phyloP scores from a whole-genome alignment of 1,284 basidiomycete species.

The Ustilago sp. region DNA sequence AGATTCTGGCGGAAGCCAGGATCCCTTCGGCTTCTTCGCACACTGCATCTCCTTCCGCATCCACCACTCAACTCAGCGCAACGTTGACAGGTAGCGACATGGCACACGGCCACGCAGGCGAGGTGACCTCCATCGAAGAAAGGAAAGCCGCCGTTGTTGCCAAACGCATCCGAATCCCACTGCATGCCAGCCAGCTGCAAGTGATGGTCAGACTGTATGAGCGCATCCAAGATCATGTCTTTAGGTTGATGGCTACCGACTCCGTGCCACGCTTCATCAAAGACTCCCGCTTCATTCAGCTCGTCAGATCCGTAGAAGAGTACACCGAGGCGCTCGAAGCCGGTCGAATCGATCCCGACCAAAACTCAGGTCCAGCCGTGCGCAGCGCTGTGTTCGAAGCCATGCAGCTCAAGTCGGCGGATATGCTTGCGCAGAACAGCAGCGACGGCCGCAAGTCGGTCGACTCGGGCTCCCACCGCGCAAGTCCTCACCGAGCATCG shows the following conservation, averaged over 20 bases:
- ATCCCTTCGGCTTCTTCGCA: slow-evolving; percentile 15
- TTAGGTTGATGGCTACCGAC: slow-evolving; percentile 96
- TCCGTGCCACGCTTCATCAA: slow-evolving; percentile 78
- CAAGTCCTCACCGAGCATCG: slow-evolving; percentile 12
- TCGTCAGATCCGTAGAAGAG: slow-evolving; percentile 64
- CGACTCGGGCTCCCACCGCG: slow-evolving; percentile 20
- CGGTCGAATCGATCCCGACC: slow-evolving; percentile 57
- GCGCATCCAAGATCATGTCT: slow-evolving; percentile 95
- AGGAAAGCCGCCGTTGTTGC: slow-evolving; percentile 70
- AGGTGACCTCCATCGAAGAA: slow-evolving; percentile 73
- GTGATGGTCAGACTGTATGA: slow-evolving; percentile 93
- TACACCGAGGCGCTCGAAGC: slow-evolving; percentile 65
- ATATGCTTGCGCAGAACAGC: slow-evolving; percentile 40
- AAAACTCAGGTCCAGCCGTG: slow-evolving; percentile 55
- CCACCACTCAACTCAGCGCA: slow-evolving; percentile 33
- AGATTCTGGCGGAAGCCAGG: slow-evolving; percentile 57
- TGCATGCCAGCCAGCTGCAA: slow-evolving; percentile 80
- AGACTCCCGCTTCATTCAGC: slow-evolving; percentile 58
- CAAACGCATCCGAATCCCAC: slow-evolving; percentile 49
- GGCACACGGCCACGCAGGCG: slow-evolving; percentile 10
- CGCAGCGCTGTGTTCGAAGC: slow-evolving; percentile 58
- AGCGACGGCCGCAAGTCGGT: slow-evolving; percentile 37
- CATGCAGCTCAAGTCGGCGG: slow-evolving; percentile 54
- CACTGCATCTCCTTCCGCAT: slow-evolving; percentile 27
- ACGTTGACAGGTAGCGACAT: slow-evolving; percentile 23